Evolutionary conservation across 1,284 basidiomycete species (phyloP).

Genomic region (Meripilus lineatus): DNA sequence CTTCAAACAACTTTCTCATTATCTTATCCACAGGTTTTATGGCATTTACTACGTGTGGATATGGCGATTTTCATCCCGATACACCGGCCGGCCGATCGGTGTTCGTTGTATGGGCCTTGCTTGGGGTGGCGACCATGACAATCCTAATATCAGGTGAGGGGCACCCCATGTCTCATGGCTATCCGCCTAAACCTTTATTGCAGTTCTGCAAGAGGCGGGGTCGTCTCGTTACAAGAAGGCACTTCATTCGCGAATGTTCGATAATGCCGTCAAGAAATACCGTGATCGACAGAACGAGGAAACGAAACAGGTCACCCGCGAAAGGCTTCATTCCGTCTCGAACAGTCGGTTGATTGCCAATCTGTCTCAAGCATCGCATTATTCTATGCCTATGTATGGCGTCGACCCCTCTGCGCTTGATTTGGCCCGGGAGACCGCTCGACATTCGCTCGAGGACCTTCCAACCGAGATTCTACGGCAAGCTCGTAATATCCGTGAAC

Average conservation of each 20-base stretch:
- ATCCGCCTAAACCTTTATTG: conserved; percentile 16
- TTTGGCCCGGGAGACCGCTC: conserved; percentile 23
- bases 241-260: conserved; percentile 42
- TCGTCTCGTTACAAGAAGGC: conserved; percentile 48
- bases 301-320: conserved; percentile 10
- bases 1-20: conserved; percentile 14
- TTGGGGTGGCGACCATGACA: conserved; percentile 74
- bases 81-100: conserved; percentile 69
- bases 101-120: conserved; percentile 78
- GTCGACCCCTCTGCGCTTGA: conserved; percentile 9
- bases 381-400: conserved; percentile 11
- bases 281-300: conserved; percentile 23
- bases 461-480: conserved; percentile 45
- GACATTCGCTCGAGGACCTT: conserved; percentile 40
- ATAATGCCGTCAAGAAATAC: conserved; percentile 44
- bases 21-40: conserved; percentile 32
- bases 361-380: background rate
- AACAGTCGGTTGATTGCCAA: background rate
- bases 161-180: background rate
- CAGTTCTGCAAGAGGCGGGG: conserved; percentile 64
- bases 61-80: conserved; percentile 59
- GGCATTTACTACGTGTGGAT: conserved; percentile 66
- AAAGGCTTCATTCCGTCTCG: background rate
- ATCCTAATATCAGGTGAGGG: conserved; percentile 70
- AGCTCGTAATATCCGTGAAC: conserved; percentile 40